Evolutionary conservation across 1,139 yeast genomes (phyloP), one percentile per base, ranked within the genome.

Genomic region (Candida pseudocylindracea): DNA sequence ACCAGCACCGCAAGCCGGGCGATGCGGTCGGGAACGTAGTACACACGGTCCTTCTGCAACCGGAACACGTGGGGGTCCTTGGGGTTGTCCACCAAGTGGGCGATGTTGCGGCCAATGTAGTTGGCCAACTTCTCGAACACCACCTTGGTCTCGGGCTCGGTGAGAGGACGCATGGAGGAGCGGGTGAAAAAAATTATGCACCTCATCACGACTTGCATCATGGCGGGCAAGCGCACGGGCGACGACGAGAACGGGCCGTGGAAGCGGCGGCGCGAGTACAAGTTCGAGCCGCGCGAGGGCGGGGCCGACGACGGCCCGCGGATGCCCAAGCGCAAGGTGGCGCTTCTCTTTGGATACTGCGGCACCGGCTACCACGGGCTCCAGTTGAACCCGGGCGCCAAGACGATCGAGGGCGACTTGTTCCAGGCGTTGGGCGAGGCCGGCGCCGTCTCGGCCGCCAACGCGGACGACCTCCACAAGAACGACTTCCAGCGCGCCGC

Each of bases 341-440:
- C 95, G 0, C 75, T 80, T 41, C 63, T 83, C 72, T 63, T 88
- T 42, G 98, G 99, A 2, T 88, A 88, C 55, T 88, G 96, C 51
- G 99, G 99, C 32, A 75, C 96, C 1, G 98, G 98, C 0, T 88
- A 85, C 52, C 92, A 81, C 51, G 99, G 99, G 10, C 81, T 88
- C 93, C 99, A 88, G 53, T 60, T 79, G 41, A 66, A 60, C 37
- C 57, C 56, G 37, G 85, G 83, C 45, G 93, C 94, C 5, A 93
- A 88, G 26, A 88, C 99, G 10, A 91, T 88, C 43, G 99, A 88
- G 51, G 88, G 88, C 10, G 95, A 80, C 34, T 47, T 88, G 12
- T 88, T 83, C 51, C 63, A 66, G 30, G 95, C 96, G 0, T 72
- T 88, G 50, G 75, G 73, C 26, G 64, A 65, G 38, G 88, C 94